A percentile compares a stretch with the other conserved stretches of the same genome.
Conservation (phyloP, 768 basidiomycete genomes). For the Tremella yokohamensis region DNA sequence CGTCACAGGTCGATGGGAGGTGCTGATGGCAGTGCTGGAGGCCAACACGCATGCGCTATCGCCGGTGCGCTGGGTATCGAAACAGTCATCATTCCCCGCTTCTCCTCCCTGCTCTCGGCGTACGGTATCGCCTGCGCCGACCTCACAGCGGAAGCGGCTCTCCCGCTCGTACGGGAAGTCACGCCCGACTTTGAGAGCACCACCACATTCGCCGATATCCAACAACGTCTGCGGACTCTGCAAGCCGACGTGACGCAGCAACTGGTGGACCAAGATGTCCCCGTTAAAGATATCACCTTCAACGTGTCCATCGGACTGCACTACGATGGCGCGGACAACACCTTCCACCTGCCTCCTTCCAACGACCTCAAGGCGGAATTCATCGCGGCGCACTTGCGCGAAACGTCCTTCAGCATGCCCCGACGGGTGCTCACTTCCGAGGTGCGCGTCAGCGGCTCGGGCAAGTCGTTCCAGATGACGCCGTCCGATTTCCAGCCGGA, state of each 20-base stretch:
- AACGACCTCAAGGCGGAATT: constrained; percentile 75
- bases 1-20: constrained; percentile 74
- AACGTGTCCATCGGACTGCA: constrained; percentile 60
- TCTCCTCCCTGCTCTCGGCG: constrained; percentile 83
- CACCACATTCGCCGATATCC: neutral
- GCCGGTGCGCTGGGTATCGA: constrained; percentile 22
- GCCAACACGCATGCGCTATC: constrained; percentile 45
- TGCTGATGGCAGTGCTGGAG: constrained; percentile 58
- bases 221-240: neutral
- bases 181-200: constrained; percentile 42
- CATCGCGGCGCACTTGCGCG: constrained; percentile 71
- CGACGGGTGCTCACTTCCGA: constrained; percentile 81
- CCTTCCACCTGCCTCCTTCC: constrained; percentile 52
- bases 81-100: constrained; percentile 16
- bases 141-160: constrained; percentile 14
- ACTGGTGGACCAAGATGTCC: constrained; percentile 50
- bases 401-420: constrained; percentile 88
- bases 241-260: too few species aligned
- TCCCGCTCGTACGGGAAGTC: neutral
- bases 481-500: neutral
- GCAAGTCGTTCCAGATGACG: constrained; percentile 42
- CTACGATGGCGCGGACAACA: constrained; percentile 61
- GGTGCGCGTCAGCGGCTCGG: constrained; percentile 88
- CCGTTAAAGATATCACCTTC: constrained; percentile 61
- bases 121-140: constrained; percentile 69